Base-by-base conservation (phyloP, 306 rosid species). In the Senna tora region DNA sequence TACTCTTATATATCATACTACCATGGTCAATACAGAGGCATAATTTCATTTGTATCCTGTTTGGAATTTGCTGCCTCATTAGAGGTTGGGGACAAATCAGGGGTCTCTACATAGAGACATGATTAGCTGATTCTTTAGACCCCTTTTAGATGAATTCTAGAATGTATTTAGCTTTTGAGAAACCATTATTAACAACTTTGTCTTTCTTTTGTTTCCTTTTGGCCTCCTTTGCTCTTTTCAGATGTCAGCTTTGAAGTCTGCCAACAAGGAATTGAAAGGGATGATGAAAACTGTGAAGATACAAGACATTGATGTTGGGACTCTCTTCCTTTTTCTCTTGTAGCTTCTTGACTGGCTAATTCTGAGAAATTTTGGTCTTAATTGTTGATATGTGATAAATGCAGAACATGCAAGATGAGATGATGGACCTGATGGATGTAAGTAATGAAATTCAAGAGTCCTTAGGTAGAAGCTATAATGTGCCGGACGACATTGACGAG, bases 341-440 rank as follows among this genome's bases (percentile, higher is more conserved):
- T 47, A 51, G 39, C 34, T 83, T 86, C 57, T 47, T 47, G 25
- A 78, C 68, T 60, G 30, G 55, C 14, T 17, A 71, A 52, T 7
- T n/a, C 38, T 28, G 32, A 65, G 52, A 63, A 67, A 10, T 21
- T 72, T 62, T 39, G 28, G 63, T 67, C 76, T 77, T 28, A 69
- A 57, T 55, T 73, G 16, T 55, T 54, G 36, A 57, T 64, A 25
- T 65, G 45, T 16, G 42, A 34, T 39, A 33, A 59, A 33, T 84
- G 65, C 83, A 95, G 99, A 91, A 84, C 79, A 82, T 95, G 85
- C 97, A 91, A 89, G 99, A 91, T 80, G 97, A 91, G 85, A 89
- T 95, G 97, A 86, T 86, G 96, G 97, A 95, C 85, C 88, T 95
- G 75, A 95, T 95, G 99, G 97, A 95, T 77, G 99, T 91, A 20